Conservation (phyloP, 2,329 filamentous ascomycete species). For the Ophiostoma tasmaniense region DNA sequence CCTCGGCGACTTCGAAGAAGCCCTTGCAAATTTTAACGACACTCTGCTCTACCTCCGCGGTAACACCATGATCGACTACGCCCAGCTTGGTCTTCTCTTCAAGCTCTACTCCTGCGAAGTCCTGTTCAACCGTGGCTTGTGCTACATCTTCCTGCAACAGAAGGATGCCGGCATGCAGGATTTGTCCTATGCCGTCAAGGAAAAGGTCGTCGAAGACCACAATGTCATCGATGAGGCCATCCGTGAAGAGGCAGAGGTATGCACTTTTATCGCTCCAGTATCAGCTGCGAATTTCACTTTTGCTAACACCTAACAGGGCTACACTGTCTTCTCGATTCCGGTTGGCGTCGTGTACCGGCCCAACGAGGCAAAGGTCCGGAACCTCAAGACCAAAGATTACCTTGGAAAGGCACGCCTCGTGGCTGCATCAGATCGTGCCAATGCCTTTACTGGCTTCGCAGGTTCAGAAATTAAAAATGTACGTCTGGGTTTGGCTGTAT, state of each 20-base stretch:
- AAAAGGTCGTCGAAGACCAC: constrained; percentile 93
- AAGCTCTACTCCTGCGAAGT: constrained; percentile 97
- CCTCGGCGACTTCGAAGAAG: constrained; percentile 93
- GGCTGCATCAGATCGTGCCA: constrained; percentile 72
- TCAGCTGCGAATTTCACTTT: not conserved
- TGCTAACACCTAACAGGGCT: constrained; percentile 52
- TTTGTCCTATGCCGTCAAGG: constrained; percentile 80
- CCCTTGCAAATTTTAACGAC: constrained; percentile 96
- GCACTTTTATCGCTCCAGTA: constrained; percentile 18
- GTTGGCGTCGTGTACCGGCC: constrained; percentile 92
- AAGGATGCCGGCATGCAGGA: constrained; percentile 86
- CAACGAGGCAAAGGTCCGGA: constrained; percentile 96
- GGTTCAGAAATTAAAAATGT: constrained; percentile 72
- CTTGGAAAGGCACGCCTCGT: constrained; percentile 92
- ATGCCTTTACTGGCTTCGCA: constrained; percentile 74
- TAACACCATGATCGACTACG: constrained; percentile 96
- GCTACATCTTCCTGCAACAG: constrained; percentile 94
- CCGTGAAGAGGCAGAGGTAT: constrained; percentile 79
- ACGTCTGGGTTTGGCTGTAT: constrained; percentile 25
- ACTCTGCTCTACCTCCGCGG: constrained; percentile 88
- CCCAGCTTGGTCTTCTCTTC: constrained; percentile 89
- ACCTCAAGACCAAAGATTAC: constrained; percentile 95
- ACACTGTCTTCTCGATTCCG: constrained; percentile 96
- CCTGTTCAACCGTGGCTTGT: constrained; percentile 91
- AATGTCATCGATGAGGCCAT: constrained; percentile 98